A percentile compares a stretch with the other conserved stretches of the same genome.
Conservation (phyloP, 176 grass and related monocot genomes). For the Dactylis glomerata region DNA sequence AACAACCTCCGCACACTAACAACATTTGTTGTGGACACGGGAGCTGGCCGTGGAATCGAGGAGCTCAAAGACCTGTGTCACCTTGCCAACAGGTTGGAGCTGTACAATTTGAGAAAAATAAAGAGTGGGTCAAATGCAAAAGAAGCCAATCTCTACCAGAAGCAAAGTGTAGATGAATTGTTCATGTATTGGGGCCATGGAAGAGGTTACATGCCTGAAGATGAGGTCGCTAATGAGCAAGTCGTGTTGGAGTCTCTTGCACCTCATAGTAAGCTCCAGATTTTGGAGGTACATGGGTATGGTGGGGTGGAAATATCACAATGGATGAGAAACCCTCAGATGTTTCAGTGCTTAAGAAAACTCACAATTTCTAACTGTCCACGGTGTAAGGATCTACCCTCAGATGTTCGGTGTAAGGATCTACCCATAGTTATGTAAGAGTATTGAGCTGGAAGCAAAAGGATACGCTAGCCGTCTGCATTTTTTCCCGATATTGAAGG, state of each 20-base stretch:
- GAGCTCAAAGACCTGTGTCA: conserved; percentile 16
- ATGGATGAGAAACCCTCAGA: conserved; percentile 9
- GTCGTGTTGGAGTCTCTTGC: not conserved
- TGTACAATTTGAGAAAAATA: conserved; percentile 17
- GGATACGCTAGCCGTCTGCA: too few relatives aligned
- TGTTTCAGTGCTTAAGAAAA: not conserved
- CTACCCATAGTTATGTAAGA: not conserved
- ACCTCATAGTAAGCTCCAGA: not conserved
- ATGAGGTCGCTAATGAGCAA: not conserved
- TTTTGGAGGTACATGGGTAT: not conserved
- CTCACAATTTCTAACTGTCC: not conserved
- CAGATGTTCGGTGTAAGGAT: not conserved
- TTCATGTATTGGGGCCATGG: not conserved
- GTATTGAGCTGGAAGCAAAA: not conserved
- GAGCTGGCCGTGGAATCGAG: conserved; percentile 6
- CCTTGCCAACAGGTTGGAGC: not conserved
- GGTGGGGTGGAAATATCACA: not conserved
- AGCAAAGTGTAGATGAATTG: not conserved
- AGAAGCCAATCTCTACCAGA: not conserved
- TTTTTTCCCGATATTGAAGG: not conserved
- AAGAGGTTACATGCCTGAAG: not conserved
- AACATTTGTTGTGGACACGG: conserved; percentile 4
- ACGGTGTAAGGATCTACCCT: not conserved
- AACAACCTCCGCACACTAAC: conserved; percentile 4
- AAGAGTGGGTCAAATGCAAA: not conserved